phyloP scores from a whole-genome alignment of 768 basidiomycete genomes.

The Exsudoporus frostii region DNA sequence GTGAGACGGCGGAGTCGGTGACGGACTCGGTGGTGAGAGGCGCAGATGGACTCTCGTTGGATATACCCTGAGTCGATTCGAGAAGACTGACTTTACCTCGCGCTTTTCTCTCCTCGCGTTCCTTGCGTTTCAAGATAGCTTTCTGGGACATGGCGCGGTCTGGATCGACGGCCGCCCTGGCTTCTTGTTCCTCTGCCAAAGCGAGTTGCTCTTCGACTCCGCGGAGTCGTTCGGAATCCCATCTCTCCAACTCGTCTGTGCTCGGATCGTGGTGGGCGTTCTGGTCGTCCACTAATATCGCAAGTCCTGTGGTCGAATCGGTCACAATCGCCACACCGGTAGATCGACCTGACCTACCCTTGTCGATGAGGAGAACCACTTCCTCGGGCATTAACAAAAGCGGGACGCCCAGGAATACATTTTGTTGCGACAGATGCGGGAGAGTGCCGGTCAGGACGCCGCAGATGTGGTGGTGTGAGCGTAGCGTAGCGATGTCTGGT shows the following conservation, averaged over 20 bases:
- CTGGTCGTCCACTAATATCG: conserved; percentile 72
- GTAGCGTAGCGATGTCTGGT: conserved; percentile 75
- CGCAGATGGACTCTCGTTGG: conserved; percentile 8
- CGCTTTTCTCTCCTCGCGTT: conserved; percentile 54
- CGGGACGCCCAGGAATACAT: conserved; percentile 93
- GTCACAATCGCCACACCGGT: neutral
- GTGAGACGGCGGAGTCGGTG: neutral
- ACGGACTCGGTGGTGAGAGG: neutral
- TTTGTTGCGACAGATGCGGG: conserved; percentile 93
- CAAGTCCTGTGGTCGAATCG: conserved; percentile 51
- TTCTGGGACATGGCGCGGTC: conserved; percentile 53
- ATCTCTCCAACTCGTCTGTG: conserved; percentile 43
- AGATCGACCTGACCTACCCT: conserved; percentile 46
- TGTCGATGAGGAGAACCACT: conserved; percentile 80
- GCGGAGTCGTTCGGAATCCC: conserved; percentile 51
- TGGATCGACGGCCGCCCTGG: conserved; percentile 40
- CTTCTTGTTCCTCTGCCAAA: conserved; percentile 46
- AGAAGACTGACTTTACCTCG: conserved; percentile 6
- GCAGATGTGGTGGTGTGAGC: conserved; percentile 77
- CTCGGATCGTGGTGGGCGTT: conserved; percentile 52
- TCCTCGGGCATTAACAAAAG: conserved; percentile 89
- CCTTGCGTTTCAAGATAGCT: conserved; percentile 68
- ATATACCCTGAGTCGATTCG: neutral
- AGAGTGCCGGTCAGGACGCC: conserved; percentile 88
- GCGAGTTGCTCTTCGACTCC: conserved; percentile 47